Percentiles rank a stretch among this genome's conserved stretches.
Evolutionary conservation across 2,329 filamentous ascomycete genomes (phyloP).

Genomic region (Stromatinia cepivora): DNA sequence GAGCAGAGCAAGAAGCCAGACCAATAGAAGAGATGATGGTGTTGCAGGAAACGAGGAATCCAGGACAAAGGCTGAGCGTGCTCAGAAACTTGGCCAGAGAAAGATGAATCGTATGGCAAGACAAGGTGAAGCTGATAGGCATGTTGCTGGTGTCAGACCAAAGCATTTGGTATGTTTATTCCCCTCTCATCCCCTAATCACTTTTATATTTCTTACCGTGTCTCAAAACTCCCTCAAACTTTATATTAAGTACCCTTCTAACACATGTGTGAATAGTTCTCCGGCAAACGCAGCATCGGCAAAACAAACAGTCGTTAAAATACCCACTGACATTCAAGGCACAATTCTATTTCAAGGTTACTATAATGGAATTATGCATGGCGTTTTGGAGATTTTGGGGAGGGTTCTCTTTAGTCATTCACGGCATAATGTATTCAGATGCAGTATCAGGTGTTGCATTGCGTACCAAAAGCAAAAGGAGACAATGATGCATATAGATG

Average conservation of each 20-base stretch:
- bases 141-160: constrained; percentile 74
- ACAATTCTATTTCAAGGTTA: constrained; percentile 16
- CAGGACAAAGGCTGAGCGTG: constrained; percentile 77
- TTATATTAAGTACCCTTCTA: constrained; percentile 22
- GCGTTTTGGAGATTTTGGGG: constrained; percentile 19
- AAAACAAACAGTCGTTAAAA: constrained; percentile 73
- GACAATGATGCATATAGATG: constrained; percentile 3
- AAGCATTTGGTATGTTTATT: constrained; percentile 80
- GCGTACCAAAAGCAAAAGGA: constrained; percentile 12
- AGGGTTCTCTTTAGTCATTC: constrained; percentile 16
- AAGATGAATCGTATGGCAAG: constrained; percentile 98
- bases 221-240: neutral
- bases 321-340: constrained; percentile 19
- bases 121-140: constrained; percentile 94
- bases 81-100: constrained; percentile 89
- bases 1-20: constrained; percentile 67
- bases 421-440: constrained; percentile 21
- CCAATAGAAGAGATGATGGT: constrained; percentile 75
- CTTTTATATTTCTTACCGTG: neutral
- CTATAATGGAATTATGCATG: constrained; percentile 20
- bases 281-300: constrained; percentile 91
- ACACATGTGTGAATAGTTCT: constrained; percentile 56
- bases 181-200: neutral
- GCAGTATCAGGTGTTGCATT: constrained; percentile 17
- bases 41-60: constrained; percentile 62